These are phyloP conservation scores for Phytopythium delawarense DNA, from an alignment of 352 stramenopile genomes.

Conservation along the genomic window DNA sequence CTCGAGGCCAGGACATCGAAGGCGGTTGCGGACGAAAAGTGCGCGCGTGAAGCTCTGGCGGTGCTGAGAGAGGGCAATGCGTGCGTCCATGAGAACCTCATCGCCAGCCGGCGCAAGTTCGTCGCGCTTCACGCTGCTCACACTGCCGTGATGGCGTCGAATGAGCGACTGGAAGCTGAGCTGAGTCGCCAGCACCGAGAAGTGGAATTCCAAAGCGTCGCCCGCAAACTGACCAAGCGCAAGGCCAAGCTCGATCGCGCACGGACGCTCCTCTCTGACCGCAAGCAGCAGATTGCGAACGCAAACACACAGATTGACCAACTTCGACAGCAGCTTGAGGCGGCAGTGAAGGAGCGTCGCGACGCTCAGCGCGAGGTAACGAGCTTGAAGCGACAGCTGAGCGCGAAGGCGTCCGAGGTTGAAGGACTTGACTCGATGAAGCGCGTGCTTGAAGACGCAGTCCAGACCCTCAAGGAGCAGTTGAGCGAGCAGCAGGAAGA, in stretches of 20 bases:
- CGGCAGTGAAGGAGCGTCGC: neutral
- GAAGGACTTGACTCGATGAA: constrained; percentile 13
- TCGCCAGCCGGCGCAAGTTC: neutral
- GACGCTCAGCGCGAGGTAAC: constrained; percentile 6
- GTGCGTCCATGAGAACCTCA: neutral
- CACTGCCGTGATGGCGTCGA: neutral
- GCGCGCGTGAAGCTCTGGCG: neutral
- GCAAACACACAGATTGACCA: constrained; percentile 8
- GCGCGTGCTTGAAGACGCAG: constrained; percentile 13
- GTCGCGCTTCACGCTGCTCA: constrained; percentile 4
- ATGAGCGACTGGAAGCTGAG: constrained; percentile 17
- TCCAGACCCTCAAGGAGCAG: constrained; percentile 14
- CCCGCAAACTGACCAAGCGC: constrained; percentile 28
- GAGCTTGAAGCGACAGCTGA: constrained; percentile 9
- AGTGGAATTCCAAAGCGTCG: constrained; percentile 14
- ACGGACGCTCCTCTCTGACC: constrained; percentile 9
- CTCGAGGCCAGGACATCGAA: constrained; percentile 12
- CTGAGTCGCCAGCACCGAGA: constrained; percentile 17
- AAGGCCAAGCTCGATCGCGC: constrained; percentile 42
- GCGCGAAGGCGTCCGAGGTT: constrained; percentile 17
- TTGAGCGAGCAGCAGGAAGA: constrained; percentile 16
- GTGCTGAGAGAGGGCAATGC: neutral
- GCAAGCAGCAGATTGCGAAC: constrained; percentile 17
- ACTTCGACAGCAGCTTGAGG: constrained; percentile 14
- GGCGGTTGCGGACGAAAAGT: neutral